A percentile compares a stretch with the other conserved stretches of the same genome.
Evolutionary conservation across 2,329 filamentous ascomycete species (phyloP).

Genomic region (Trichoderma sp.): DNA sequence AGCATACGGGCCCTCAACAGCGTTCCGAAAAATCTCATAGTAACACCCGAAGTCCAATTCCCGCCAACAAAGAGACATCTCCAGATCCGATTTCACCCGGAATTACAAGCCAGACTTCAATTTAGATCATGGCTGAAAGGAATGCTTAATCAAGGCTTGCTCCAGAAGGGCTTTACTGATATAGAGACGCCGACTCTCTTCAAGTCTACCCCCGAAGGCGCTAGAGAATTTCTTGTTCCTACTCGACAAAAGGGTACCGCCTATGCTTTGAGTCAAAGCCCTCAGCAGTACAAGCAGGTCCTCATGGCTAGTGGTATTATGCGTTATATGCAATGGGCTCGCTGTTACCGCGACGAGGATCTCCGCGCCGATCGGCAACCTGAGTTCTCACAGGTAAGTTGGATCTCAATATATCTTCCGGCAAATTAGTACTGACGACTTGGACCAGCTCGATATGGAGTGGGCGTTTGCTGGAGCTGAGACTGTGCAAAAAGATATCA

Average conservation of each 20-base stretch:
- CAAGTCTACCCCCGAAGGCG: slow-evolving; percentile 96
- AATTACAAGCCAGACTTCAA: slow-evolving; percentile 64
- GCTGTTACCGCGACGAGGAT: slow-evolving; percentile 94
- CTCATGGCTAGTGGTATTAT: slow-evolving; percentile 86
- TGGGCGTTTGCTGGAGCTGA: slow-evolving; percentile 74
- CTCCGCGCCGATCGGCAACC: slow-evolving; percentile 88
- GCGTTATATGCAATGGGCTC: slow-evolving; percentile 88
- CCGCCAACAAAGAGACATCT: slow-evolving; percentile 74
- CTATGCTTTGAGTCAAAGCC: slow-evolving; percentile 92
- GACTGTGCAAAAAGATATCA: slow-evolving; percentile 36
- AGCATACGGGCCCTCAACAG: slow-evolving; percentile 36
- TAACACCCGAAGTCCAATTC: slow-evolving; percentile 72
- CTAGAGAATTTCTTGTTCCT: slow-evolving; percentile 90
- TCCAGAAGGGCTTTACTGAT: slow-evolving; percentile 63
- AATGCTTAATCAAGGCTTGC: slow-evolving; percentile 53
- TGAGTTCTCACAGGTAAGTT: slow-evolving; percentile 81
- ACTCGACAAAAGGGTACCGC: slow-evolving; percentile 72
- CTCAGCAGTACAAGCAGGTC: slow-evolving; percentile 98
- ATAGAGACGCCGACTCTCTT: slow-evolving; percentile 93
- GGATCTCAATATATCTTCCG: not conserved
- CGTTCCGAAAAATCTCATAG: slow-evolving; percentile 63
- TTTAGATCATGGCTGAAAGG: slow-evolving; percentile 64
- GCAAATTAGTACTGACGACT: slow-evolving; percentile 1
- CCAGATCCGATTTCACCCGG: slow-evolving; percentile 73
- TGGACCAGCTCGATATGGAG: slow-evolving; percentile 76